Evolutionary conservation across 441 rosid species (phyloP).

Genomic region (Arabidopsis lyrata): DNA sequence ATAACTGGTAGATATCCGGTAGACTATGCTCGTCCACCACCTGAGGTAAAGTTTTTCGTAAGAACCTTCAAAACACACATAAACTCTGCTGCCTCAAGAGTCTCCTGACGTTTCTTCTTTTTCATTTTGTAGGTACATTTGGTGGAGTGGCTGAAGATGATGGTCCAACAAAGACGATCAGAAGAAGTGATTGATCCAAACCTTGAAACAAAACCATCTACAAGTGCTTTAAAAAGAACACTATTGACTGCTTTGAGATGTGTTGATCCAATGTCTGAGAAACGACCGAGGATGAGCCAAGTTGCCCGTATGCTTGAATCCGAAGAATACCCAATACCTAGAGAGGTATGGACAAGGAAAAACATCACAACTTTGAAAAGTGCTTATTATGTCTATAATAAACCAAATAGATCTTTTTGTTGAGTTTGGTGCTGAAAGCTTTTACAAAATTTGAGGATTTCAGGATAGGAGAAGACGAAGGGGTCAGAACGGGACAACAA

Average conservation of each 20-base stretch:
- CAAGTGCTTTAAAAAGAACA: slow-evolving; percentile 72
- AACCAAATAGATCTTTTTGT: neutral
- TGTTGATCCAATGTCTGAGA: slow-evolving; percentile 74
- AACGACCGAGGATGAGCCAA: slow-evolving; percentile 85
- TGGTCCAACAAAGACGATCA: slow-evolving; percentile 73
- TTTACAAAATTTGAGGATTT: slow-evolving; percentile 24
- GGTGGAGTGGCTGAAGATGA: slow-evolving; percentile 85
- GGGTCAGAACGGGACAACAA: slow-evolving; percentile 55
- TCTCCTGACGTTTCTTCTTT: neutral
- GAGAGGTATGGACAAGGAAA: slow-evolving; percentile 57
- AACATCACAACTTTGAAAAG: neutral
- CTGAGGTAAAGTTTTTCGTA: slow-evolving; percentile 60
- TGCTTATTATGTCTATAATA: neutral
- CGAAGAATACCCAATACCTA: slow-evolving; percentile 72
- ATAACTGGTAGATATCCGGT: slow-evolving; percentile 96
- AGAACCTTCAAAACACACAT: slow-evolving; percentile 5
- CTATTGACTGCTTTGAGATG: slow-evolving; percentile 81
- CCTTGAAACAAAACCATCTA: slow-evolving; percentile 68
- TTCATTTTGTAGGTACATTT: slow-evolving; percentile 59
- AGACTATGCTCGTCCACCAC: slow-evolving; percentile 82
- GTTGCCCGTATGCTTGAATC: slow-evolving; percentile 82
- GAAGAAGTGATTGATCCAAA: slow-evolving; percentile 76
- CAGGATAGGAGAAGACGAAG: slow-evolving; percentile 86
- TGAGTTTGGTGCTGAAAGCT: slow-evolving; percentile 28
- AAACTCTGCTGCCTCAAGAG: neutral